Base-by-base conservation (phyloP, 305 asterid species). In the Striga hermonthica region DNA sequence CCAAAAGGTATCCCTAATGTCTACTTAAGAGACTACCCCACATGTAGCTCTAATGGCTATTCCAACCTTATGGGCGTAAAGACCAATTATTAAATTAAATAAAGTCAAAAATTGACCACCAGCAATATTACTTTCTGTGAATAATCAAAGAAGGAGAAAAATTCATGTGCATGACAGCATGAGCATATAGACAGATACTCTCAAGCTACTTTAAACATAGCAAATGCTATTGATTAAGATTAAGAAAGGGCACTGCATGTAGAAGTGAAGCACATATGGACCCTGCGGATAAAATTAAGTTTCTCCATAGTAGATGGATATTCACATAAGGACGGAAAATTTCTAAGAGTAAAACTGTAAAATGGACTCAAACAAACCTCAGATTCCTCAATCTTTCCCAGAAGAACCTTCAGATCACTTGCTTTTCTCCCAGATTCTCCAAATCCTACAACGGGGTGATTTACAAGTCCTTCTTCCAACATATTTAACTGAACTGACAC, bases 401-500 rank as follows among this genome's bases (percentile, higher is more conserved):
- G 83, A 71, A 93, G 89, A 79, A 83, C 81, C 86, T 91, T 88
- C 73, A 93, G 77, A 68, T 86, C 97, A 64, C 76, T 90, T 66
- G 94, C 82, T 81, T 84, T 93, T 62, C 86, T 69, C 69, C 99
- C 97, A 72, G 97, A 84, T 84, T 93, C 99, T 69, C 97, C 99
- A 82, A 93, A 93, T 68, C 99, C 97, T 14, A 93, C 91, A 65
- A 80, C 95, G 49, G 99, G 96, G 75, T 86, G 83, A 80, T 90
- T 90, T 40, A 88, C 75, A 73, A 93, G 99, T 71, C 99, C 97
- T 80, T 90, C 97, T 82, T 93, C 99, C 90, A 93, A 80, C 86
- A 90, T 80, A 81, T 90, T 90, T 82, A 93, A 82, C 99, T 93
- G 99, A 83, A 81, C 90, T 83, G 88, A 88, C 97, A 86, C 82